Percentiles rank a stretch among this genome's conserved stretches.
phyloP scores from a whole-genome alignment of 2,329 filamentous ascomycete species.

The Pyricularia pennisetigena region DNA sequence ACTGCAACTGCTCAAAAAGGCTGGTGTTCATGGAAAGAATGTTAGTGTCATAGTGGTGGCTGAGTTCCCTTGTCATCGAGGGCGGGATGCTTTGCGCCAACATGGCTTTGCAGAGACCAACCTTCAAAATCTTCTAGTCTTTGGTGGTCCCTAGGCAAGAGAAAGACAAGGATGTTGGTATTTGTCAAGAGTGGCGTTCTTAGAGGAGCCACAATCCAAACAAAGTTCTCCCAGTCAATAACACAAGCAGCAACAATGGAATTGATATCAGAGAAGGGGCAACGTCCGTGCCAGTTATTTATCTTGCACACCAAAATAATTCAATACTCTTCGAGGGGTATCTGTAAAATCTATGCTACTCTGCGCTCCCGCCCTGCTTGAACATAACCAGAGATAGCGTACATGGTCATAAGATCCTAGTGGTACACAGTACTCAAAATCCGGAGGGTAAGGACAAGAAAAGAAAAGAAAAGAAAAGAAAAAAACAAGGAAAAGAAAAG shows the following conservation, averaged over 20 bases:
- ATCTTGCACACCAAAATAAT: background rate
- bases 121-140: slow-evolving; percentile 44
- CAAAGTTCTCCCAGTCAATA: background rate
- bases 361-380: background rate
- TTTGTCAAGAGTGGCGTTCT: background rate
- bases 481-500: background rate
- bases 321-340: background rate
- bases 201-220: background rate
- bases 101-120: slow-evolving; percentile 37
- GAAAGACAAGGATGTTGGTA: background rate
- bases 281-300: background rate
- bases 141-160: slow-evolving; percentile 20
- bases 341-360: background rate
- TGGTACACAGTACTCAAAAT: background rate
- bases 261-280: background rate
- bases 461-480: background rate
- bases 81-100: slow-evolving; percentile 32
- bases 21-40: slow-evolving; percentile 27
- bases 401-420: background rate
- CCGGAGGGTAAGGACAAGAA: background rate
- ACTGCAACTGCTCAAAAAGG: slow-evolving; percentile 33
- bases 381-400: background rate
- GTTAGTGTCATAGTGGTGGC: slow-evolving; percentile 42
- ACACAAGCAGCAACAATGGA: background rate
- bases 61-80: slow-evolving; percentile 46